Percentiles rank a stretch among this genome's conserved stretches.
Conservation (phyloP, 768 basidiomycete species). For the Amanita exitialis region DNA sequence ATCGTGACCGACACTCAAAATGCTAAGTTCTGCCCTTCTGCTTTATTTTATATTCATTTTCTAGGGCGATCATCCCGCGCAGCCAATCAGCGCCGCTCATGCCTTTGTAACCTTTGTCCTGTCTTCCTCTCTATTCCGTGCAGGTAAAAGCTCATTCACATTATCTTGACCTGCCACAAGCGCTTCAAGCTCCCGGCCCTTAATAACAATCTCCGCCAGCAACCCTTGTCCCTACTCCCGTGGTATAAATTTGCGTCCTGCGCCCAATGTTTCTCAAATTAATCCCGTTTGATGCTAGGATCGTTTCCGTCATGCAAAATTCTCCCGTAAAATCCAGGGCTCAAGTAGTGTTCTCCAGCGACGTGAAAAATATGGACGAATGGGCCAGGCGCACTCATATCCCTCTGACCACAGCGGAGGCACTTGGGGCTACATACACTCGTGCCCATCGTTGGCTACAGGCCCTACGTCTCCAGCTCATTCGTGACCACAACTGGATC, state of each 20-base stretch:
- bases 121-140: conserved; percentile 14
- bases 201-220: conserved; percentile 1
- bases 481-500: conserved; percentile 63
- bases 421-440: conserved; percentile 71
- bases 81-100: conserved; percentile 14
- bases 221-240: conserved; percentile 6
- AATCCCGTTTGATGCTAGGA: conserved; percentile 1
- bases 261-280: background rate
- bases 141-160: conserved; percentile 1
- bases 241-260: conserved; percentile 4
- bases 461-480: conserved; percentile 48
- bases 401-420: conserved; percentile 75
- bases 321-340: conserved; percentile 28
- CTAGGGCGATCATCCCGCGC: conserved; percentile 29
- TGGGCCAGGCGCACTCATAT: conserved; percentile 77
- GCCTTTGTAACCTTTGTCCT: conserved; percentile 30
- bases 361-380: conserved; percentile 73
- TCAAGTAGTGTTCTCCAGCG: conserved; percentile 62
- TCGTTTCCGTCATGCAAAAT: conserved; percentile 17
- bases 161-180: conserved; percentile 8
- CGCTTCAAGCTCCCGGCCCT: background rate
- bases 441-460: conserved; percentile 72
- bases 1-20: conserved; percentile 55
- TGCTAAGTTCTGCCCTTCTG: conserved; percentile 24
- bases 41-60: conserved; percentile 37